Evolutionary conservation across 345 rosid species (phyloP), one percentile per base, ranked within the genome.

Genomic region (Psidium friedrichsthalianum): DNA sequence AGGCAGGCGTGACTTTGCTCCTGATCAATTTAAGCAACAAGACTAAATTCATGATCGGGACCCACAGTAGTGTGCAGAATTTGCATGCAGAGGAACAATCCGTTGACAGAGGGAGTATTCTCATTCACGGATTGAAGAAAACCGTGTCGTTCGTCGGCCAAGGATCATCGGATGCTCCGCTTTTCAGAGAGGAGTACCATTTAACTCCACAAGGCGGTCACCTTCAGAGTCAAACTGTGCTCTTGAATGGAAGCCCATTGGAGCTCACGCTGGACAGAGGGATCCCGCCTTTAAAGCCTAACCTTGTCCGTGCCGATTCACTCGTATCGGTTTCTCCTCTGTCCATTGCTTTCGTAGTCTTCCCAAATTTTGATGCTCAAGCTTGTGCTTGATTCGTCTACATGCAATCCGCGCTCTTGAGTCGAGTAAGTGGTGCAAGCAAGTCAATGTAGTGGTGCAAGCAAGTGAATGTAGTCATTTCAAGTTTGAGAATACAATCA

Each of bases 181-280:
- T 92, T 55, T 85, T 85, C 83, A 90, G 98, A 89, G 98, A 97
- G 89, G 99, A 97, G 89, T 97, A 97, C 88, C 98, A 96, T 89
- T 90, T 97, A 76, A 95, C 96, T 83, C 94, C 99, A 1, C 90
- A 93, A 88, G 91, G 94, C 18, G 92, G 96, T n/a, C 69, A 90
- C 83, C 87, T 97, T 44, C 88, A 55, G 59, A 95, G 98, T 91
- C 90, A 88, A 86, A 93, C 93, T 51, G 90, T 94, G 96, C 55
- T 96, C 81, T 92, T 97, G 44, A 97, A 97, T 36, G 98, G 98
- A 82, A 85, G 90, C 74, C 98, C 98, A 6, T 58, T 97, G 61
- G 85, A 90, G 90, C 93, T 90, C 15, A 89, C 94, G 0, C 86
- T 3, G 53, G 83, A 89, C 6, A 92, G 94, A 84, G 90, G 88